Base-by-base conservation (phyloP, 2,329 filamentous ascomycete genomes). In the Rosellinia necatrix region DNA sequence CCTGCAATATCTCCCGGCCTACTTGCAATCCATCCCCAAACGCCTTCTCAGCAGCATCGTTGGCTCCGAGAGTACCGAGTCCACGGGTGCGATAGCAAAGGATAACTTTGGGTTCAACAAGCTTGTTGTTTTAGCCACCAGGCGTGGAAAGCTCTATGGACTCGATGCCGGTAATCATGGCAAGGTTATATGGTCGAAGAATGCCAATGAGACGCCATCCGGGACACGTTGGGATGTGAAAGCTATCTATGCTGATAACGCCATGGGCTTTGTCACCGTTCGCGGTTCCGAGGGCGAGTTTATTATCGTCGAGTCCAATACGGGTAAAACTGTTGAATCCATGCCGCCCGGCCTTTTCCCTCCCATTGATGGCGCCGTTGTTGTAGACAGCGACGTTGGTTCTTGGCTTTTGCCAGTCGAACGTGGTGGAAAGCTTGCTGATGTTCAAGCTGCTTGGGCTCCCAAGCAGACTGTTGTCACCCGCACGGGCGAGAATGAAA, bases 101-200 rank as follows among this genome's bases (percentile, higher is more conserved):
- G 89, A 94, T 66, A 84, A 81, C 34, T 97, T 97, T 71, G 93
- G 93, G 4, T 93, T 97, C 74, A 88, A 90, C 71, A 96, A 96
- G 74, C 77, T 93, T 27, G 83, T 92, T 5, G 79, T 97, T 54
- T 78, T 96, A 47, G 92, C 88, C 5, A 96, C 92, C 2, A 81
- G 84, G 51, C 87, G 86, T 53, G 92, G 92, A 12, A 87, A 89
- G 62, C 75, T 97, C 15, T 89, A 92, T 63, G 91, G 88, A 3
- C 77, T 99, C 17, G 87, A 96, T 71, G 85, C 87, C 29, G 90
- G 87, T 21, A 87, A 86, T 56, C 80, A 88, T 10, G 92, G 92
- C 3, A 80, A 80, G 30, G 77, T 96, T 8, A 74, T 90, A 15
- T 97, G 94, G 94, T 88, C 84, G 41, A 78, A 82, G 42, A 81